Conservation (phyloP, 306 rosid genomes). For the Pueraria montana region DNA sequence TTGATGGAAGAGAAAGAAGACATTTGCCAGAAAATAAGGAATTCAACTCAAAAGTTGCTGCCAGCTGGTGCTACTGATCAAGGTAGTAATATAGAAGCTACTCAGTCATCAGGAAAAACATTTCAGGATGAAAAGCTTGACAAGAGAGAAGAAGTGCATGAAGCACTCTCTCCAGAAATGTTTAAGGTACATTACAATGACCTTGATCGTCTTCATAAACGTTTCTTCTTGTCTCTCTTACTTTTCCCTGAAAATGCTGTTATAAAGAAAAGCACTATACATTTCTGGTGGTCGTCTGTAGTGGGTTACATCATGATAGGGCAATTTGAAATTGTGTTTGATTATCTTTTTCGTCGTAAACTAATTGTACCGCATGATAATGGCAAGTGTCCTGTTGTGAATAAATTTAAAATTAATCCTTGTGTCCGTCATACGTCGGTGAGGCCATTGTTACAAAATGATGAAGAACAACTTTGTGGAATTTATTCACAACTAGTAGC, state of each 20-base stretch:
- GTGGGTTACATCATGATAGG: constrained; percentile 39
- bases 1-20: neutral
- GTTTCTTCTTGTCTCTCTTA: constrained; percentile 54
- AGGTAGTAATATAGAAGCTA: no score
- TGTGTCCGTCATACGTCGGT: neutral
- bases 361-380: constrained; percentile 3
- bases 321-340: constrained; percentile 7
- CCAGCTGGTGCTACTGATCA: neutral
- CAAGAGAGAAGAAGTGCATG: no score
- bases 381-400: neutral
- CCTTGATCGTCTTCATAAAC: neutral
- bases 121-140: neutral
- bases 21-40: neutral
- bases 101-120: neutral
- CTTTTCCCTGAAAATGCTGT: constrained; percentile 56
- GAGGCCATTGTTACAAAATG: neutral
- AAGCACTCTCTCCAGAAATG: neutral
- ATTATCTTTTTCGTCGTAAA: neutral
- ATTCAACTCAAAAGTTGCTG: neutral
- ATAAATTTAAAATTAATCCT: constrained; percentile 18
- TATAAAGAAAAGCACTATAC: constrained; percentile 47
- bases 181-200: neutral
- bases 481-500: neutral
- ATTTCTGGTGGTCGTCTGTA: constrained; percentile 62
- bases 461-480: neutral